Percentiles rank a stretch among this genome's conserved stretches.
phyloP scores from a whole-genome alignment of 805 yeast genomes.

The Lipomyces sp. region DNA sequence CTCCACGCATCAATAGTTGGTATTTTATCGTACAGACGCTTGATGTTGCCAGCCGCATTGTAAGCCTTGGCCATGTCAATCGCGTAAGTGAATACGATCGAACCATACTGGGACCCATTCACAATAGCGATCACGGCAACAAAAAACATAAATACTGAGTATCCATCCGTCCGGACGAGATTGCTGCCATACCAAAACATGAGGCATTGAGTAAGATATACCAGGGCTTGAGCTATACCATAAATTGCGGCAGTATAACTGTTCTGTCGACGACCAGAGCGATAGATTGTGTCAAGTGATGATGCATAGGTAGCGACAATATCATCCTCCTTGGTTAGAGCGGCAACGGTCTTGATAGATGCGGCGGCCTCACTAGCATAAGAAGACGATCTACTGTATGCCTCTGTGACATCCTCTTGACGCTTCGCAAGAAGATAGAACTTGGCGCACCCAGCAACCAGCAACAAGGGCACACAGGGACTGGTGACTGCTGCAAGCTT shows the following conservation, averaged over 20 bases:
- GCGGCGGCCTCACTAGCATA: constrained; percentile 50
- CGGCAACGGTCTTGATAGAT: constrained; percentile 51
- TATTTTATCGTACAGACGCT: constrained; percentile 43
- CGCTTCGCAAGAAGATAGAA: constrained; percentile 45
- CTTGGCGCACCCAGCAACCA: constrained; percentile 50
- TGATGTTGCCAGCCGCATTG: constrained; percentile 46
- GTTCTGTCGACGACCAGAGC: constrained; percentile 22
- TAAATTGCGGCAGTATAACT: constrained; percentile 27
- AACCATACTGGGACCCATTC: constrained; percentile 53
- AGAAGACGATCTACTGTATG: constrained; percentile 40
- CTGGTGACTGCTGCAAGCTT: constrained; percentile 50
- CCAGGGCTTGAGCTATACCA: constrained; percentile 28
- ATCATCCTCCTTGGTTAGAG: constrained; percentile 50
- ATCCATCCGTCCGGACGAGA: constrained; percentile 44
- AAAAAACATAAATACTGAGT: constrained; percentile 46
- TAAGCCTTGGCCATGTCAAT: constrained; percentile 53
- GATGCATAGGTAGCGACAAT: constrained; percentile 44
- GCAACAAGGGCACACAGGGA: constrained; percentile 46
- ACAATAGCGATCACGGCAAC: constrained; percentile 48
- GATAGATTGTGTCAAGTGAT: constrained; percentile 24
- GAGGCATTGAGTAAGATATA: constrained; percentile 49
- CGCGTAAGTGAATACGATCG: constrained; percentile 49
- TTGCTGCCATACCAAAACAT: constrained; percentile 54
- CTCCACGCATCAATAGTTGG: constrained; percentile 49
- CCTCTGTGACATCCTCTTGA: constrained; percentile 47